These are phyloP conservation scores for Xylaria longipes DNA, from an alignment of 495 filamentous ascomycete genomes.

Conservation along the genomic window DNA sequence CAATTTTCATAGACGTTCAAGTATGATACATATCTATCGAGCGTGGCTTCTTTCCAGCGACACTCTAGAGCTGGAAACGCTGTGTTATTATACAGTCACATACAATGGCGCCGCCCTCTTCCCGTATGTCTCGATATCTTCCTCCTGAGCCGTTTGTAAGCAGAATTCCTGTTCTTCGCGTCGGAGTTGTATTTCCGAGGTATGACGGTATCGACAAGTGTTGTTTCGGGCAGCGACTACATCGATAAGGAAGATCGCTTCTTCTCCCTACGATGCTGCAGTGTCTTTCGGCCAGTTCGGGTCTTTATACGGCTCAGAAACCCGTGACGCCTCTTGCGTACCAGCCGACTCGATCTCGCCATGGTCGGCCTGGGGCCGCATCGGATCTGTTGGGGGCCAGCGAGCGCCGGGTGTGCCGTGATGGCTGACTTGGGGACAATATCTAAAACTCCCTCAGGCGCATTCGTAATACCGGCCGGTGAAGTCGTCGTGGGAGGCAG, in stretches of 20 bases:
- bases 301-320: constrained; percentile 51
- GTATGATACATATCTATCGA: constrained; percentile 15
- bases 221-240: constrained; percentile 20
- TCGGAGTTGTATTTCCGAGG: neutral
- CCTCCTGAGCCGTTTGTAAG: neutral
- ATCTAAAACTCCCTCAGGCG: constrained; percentile 35
- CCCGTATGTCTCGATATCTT: neutral
- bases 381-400: constrained; percentile 46
- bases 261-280: constrained; percentile 48
- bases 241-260: constrained; percentile 46
- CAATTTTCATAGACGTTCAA: neutral
- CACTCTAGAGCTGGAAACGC: neutral
- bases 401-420: constrained; percentile 49
- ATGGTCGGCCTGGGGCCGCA: constrained; percentile 55
- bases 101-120: neutral
- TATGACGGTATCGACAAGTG: neutral
- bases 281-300: constrained; percentile 46
- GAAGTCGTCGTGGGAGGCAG: constrained; percentile 24
- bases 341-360: constrained; percentile 48
- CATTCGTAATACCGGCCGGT: constrained; percentile 14
- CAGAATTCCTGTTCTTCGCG: neutral
- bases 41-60: constrained; percentile 1
- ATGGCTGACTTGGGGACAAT: constrained; percentile 46
- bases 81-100: constrained; percentile 7
- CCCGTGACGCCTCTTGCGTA: constrained; percentile 56